Evolutionary conservation across 1,139 yeast genomes (phyloP).

Genomic region (Ogataea hybrid): DNA sequence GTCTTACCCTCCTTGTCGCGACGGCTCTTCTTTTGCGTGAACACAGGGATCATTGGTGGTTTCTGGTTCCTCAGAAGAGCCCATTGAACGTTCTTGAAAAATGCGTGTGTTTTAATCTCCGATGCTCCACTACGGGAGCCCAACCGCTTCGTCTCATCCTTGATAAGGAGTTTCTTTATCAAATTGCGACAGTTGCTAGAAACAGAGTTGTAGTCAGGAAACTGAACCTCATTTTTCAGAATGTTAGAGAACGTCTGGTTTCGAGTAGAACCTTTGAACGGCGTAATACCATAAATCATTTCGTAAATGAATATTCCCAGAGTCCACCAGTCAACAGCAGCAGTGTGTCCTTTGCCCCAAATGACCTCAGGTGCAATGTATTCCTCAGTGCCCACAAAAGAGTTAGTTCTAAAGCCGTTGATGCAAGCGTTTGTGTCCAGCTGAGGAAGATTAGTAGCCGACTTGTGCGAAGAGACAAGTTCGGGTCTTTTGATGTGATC

Average conservation of each 20-base stretch:
- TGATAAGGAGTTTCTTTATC: conserved; percentile 76
- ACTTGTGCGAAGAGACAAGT: conserved; percentile 27
- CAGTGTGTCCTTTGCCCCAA: conserved; percentile 94
- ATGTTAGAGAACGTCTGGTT: conserved; percentile 88
- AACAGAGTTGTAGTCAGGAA: conserved; percentile 45
- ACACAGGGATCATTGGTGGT: conserved; percentile 93
- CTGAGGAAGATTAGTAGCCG: conserved; percentile 36
- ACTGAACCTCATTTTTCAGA: conserved; percentile 77
- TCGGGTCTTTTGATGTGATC: conserved; percentile 61
- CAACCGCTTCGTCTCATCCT: conserved; percentile 83
- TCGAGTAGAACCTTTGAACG: conserved; percentile 88
- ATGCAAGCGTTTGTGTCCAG: conserved; percentile 92
- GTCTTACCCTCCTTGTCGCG: conserved; percentile 21
- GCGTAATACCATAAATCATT: conserved; percentile 94
- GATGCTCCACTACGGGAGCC: conserved; percentile 95
- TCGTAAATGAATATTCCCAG: conserved; percentile 88
- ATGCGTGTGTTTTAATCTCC: conserved; percentile 85
- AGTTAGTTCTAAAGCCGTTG: conserved; percentile 93
- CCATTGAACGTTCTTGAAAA: conserved; percentile 92
- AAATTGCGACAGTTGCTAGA: conserved; percentile 76
- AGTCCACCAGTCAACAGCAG: conserved; percentile 99
- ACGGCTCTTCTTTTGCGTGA: conserved; percentile 47
- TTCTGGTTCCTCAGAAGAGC: conserved; percentile 86
- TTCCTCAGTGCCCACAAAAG: conserved; percentile 98
- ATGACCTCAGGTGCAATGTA: conserved; percentile 98